These are phyloP conservation scores for Aegilops longissima DNA, from an alignment of 176 grass and related monocot genomes.

Conservation along the genomic window DNA sequence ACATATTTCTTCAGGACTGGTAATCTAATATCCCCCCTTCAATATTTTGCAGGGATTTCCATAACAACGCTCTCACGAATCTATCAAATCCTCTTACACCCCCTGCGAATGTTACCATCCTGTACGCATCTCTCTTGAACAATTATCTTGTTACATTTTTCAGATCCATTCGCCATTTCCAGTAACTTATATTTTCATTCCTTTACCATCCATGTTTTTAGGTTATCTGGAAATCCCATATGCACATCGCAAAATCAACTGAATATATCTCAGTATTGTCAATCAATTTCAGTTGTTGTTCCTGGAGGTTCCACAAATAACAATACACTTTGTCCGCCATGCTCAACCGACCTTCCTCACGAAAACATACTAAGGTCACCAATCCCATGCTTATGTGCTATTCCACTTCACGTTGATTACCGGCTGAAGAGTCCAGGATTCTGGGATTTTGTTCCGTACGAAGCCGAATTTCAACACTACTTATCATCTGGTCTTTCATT, in stretches of 20 bases:
- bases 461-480: slow-evolving; percentile 46
- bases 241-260: slow-evolving; percentile 40
- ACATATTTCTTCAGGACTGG: background rate
- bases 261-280: slow-evolving; percentile 54
- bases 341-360: slow-evolving; percentile 19
- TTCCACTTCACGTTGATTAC: slow-evolving; percentile 51
- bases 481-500: slow-evolving; percentile 50
- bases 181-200: slow-evolving; percentile 26
- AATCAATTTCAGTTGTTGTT: background rate
- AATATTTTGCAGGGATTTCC: slow-evolving; percentile 70
- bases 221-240: slow-evolving; percentile 68
- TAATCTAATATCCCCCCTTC: slow-evolving; percentile 23
- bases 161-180: background rate
- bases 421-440: slow-evolving; percentile 81
- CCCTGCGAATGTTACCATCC: slow-evolving; percentile 64
- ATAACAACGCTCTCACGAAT: slow-evolving; percentile 56
- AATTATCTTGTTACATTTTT: background rate
- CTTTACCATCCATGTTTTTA: slow-evolving; percentile 31
- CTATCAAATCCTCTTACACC: slow-evolving; percentile 53
- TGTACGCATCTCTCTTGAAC: slow-evolving; percentile 50
- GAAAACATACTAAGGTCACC: slow-evolving; percentile 45
- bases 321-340: slow-evolving; percentile 28
- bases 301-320: slow-evolving; percentile 3
- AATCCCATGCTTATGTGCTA: slow-evolving; percentile 34
- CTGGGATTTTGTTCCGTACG: slow-evolving; percentile 52